Conservation (phyloP, 192 early-diverging fungal species). For the Linnemannia schmuckeri region DNA sequence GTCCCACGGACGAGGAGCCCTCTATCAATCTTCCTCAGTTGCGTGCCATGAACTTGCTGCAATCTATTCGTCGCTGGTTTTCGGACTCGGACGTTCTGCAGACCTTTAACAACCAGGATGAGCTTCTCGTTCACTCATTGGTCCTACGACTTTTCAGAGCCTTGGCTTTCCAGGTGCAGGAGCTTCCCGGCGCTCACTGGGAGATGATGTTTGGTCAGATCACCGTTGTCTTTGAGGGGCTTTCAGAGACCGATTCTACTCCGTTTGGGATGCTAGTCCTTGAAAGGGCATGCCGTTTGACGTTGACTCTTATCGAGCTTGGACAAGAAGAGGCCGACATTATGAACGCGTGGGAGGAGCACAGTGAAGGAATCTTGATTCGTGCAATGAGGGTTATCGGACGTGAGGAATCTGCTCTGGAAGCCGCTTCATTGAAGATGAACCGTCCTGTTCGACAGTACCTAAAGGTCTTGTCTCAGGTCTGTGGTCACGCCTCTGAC, state of each 20-base stretch:
- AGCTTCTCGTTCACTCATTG: constrained; percentile 29
- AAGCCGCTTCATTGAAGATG: constrained; percentile 19
- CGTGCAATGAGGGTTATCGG: constrained; percentile 41
- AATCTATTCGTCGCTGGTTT: constrained; percentile 55
- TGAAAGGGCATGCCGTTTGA: constrained; percentile 25
- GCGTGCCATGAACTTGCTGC: constrained; percentile 56
- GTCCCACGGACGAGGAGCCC: neutral
- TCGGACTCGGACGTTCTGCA: constrained; percentile 28
- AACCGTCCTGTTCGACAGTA: constrained; percentile 52
- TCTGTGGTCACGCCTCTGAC: constrained; percentile 31
- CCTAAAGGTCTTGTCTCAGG: constrained; percentile 23
- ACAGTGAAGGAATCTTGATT: constrained; percentile 30
- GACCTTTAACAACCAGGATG: constrained; percentile 23
- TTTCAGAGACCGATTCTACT: neutral
- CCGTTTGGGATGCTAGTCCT: constrained; percentile 21
- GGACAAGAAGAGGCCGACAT: constrained; percentile 49
- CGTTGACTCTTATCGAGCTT: constrained; percentile 37
- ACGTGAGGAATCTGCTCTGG: constrained; percentile 1
- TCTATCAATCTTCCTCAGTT: constrained; percentile 52
- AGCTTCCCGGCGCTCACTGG: constrained; percentile 63
- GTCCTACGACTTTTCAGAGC: constrained; percentile 50
- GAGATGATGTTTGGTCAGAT: constrained; percentile 52
- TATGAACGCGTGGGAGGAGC: constrained; percentile 49
- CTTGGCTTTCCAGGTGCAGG: constrained; percentile 56
- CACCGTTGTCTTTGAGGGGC: constrained; percentile 8